These are phyloP conservation scores for Seminavis robusta DNA, from an alignment of 108 stramenopile genomes.

Conservation along the genomic window DNA sequence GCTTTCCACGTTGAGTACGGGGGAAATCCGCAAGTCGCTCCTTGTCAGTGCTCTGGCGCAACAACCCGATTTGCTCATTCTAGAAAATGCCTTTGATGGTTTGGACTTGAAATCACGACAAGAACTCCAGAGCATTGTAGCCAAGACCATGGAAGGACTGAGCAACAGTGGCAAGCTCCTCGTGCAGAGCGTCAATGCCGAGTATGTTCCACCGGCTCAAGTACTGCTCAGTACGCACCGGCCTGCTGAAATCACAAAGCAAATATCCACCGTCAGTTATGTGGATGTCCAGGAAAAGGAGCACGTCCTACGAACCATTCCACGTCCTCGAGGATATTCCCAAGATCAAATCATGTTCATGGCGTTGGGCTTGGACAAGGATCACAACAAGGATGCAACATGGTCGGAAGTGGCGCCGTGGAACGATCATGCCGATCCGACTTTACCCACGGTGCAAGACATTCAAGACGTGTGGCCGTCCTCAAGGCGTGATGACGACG, in stretches of 20 bases:
- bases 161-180: constrained; percentile 60
- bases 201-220: constrained; percentile 53
- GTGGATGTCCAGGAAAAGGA: too few species aligned
- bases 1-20: constrained; percentile 61
- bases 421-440: too few species aligned
- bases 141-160: constrained; percentile 63
- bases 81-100: constrained; percentile 87
- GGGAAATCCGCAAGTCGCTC: constrained; percentile 77
- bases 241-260: constrained; percentile 62
- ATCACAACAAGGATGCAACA: too few species aligned
- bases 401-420: too few species aligned
- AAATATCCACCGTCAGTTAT: constrained; percentile 38
- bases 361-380: too few species aligned
- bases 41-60: constrained; percentile 56
- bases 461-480: too few species aligned
- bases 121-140: constrained; percentile 49
- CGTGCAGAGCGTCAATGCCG: constrained; percentile 60
- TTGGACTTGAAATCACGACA: constrained; percentile 55
- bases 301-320: too few species aligned
- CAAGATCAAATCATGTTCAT: too few species aligned
- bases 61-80: constrained; percentile 50
- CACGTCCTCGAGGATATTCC: too few species aligned
- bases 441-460: too few species aligned
- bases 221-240: constrained; percentile 64
- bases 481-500: too few species aligned